Base-by-base conservation (phyloP, 2,329 filamentous ascomycete species). In the Thyridium curvatum region DNA sequence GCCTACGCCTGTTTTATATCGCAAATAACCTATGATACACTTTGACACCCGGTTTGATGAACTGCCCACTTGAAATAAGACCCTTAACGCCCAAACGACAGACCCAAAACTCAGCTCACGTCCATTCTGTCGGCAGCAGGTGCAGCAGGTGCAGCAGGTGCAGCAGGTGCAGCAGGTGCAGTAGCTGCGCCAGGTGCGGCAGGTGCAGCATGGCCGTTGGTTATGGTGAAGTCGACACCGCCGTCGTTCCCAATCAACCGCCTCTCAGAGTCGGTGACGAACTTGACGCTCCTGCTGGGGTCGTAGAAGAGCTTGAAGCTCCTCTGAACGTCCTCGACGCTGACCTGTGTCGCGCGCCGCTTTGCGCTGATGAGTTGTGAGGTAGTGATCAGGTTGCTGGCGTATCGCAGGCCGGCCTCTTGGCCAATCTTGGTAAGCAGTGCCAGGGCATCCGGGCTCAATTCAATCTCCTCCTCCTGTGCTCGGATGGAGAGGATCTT, bases 321-420 rank as follows among this genome's bases (percentile, higher is more conserved):
- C 50, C 91, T 80, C 69, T 95, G 85, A 12, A 98, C 90, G 56
- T 98, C 93, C 40, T 87, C 80, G 41, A 95, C 76, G 41, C 76
- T 79, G 35, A 98, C 86, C 54, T 91, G 83, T 62, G 86, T 87
- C 13, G 84, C 83, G 55, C 82, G 84, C 48, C 90, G 79, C 74
- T 96, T 97, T 53, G 86, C 81, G 45, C 80, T 81, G 36, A 97
- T 75, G 33, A 98, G 76, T 61, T 94, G 85, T 5, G 88, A 93
- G 2, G 93, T 96, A 16, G 86, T 94, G 64, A 98, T 96, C 40
- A 98, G 81, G 60, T 98, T 96, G 68, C 88, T 94, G n/a, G 90
- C 91, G 59, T 98, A 98, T 51, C 93, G 77, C 37, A 98, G 72
- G 17, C 91, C 91, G 2, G 89, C 83, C 62, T 98, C 93, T 54